Percentiles rank a stretch among this genome's conserved stretches.
Conservation (phyloP, 2,329 filamentous ascomycete genomes). For the Hypoxylon sp. region DNA sequence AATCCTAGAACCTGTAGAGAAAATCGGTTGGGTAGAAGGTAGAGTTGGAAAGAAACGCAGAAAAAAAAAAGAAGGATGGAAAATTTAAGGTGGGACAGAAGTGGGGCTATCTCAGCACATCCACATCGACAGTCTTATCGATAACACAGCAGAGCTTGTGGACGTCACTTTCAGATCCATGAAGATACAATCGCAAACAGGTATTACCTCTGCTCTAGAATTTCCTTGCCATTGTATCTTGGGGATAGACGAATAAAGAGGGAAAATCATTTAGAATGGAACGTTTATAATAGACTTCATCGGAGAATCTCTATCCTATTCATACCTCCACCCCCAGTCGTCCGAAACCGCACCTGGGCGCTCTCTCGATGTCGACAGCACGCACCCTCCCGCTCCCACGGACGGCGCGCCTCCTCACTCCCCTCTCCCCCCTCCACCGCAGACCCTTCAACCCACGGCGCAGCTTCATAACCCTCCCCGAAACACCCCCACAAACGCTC, state of each 20-base stretch:
- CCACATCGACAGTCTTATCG: slow-evolving; percentile 32
- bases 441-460: slow-evolving; percentile 49
- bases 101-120: slow-evolving; percentile 8
- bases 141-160: slow-evolving; percentile 12
- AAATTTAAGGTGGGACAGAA: slow-evolving; percentile 31
- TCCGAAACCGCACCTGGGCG: neutral
- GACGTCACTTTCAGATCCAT: slow-evolving; percentile 26
- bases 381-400: slow-evolving; percentile 17
- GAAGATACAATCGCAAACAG: neutral
- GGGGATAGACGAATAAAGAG: slow-evolving; percentile 15
- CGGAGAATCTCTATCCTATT: neutral
- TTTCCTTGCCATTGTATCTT: slow-evolving; percentile 2
- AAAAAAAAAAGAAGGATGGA: slow-evolving; percentile 24
- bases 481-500: slow-evolving; percentile 70
- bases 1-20: slow-evolving; percentile 22
- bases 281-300: slow-evolving; percentile 31
- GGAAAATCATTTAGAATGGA: slow-evolving; percentile 22
- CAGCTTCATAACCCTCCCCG: slow-evolving; percentile 48
- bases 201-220: neutral
- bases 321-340: neutral
- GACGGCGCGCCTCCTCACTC: neutral
- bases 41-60: slow-evolving; percentile 6
- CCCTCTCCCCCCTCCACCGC: slow-evolving; percentile 19
- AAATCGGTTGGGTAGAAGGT: neutral
- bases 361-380: slow-evolving; percentile 35